Conservation (phyloP, 2,329 filamentous ascomycete species). For the Podosphaera leucotricha region DNA sequence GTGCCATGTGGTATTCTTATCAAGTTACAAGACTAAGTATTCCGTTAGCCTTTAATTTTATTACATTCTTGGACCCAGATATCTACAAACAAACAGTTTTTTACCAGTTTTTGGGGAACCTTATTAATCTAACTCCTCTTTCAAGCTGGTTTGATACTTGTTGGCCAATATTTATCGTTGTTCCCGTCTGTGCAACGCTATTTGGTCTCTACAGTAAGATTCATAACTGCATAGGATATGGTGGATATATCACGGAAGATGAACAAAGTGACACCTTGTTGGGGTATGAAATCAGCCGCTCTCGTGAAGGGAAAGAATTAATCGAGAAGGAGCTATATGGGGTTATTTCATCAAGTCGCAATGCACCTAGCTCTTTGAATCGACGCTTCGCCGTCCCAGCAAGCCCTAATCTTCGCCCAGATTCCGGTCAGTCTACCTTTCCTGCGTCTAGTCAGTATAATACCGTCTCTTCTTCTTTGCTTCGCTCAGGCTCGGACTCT, state of each 20-base stretch:
- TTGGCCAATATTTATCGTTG: constrained; percentile 68
- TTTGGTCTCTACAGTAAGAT: constrained; percentile 78
- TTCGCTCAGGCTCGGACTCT: constrained; percentile 11
- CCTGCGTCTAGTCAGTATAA: constrained; percentile 2
- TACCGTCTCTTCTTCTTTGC: constrained; percentile 13
- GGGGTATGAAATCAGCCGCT: constrained; percentile 55
- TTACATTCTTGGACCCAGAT: constrained; percentile 57
- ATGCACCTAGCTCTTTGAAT: constrained; percentile 1
- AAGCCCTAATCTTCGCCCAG: constrained; percentile 10
- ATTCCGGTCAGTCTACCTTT: constrained; percentile 6
- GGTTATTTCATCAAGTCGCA: constrained; percentile 23
- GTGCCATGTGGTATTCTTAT: constrained; percentile 84
- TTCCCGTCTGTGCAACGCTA: constrained; percentile 64
- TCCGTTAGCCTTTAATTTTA: constrained; percentile 85
- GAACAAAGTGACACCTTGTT: constrained; percentile 37
- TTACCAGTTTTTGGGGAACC: constrained; percentile 60
- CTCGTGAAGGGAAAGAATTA: constrained; percentile 76
- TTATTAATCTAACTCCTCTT: constrained; percentile 63
- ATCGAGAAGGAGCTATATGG: constrained; percentile 69
- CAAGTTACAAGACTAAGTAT: constrained; percentile 85
- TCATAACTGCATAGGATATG: constrained; percentile 52
- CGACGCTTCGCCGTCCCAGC: constrained; percentile 10
- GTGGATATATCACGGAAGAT: constrained; percentile 52
- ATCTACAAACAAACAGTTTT: constrained; percentile 64
- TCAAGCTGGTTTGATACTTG: constrained; percentile 68